These are phyloP conservation scores for Combretum micranthum DNA, from an alignment of 345 rosid genomes.

Conservation along the genomic window DNA sequence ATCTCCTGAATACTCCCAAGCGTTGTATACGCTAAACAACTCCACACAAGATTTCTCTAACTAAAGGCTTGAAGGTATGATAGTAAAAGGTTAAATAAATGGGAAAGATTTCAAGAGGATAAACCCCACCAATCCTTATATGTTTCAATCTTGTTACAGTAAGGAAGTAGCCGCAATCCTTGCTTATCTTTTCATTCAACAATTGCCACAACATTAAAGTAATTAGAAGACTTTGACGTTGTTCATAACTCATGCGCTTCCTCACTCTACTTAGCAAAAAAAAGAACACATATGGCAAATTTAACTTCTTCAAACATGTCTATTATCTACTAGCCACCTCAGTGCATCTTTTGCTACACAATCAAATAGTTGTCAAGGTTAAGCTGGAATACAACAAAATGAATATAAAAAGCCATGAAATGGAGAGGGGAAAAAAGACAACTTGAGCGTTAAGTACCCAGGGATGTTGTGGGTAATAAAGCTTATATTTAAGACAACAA, in stretches of 20 bases:
- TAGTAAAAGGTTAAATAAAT: conserved; percentile 13
- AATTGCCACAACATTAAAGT: conserved; percentile 15
- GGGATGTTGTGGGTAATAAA: too few relatives aligned
- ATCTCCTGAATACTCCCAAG: conserved; percentile 14
- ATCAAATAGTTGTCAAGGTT: too few relatives aligned
- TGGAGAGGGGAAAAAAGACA: too few relatives aligned
- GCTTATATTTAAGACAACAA: too few relatives aligned
- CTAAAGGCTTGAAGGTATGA: conserved; percentile 18
- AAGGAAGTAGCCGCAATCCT: conserved; percentile 25
- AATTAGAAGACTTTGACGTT: conserved; percentile 8
- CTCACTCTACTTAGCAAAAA: conserved; percentile 8
- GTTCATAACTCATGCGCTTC: not conserved
- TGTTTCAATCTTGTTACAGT: conserved; percentile 26
- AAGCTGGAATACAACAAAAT: too few relatives aligned
- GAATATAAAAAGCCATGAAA: too few relatives aligned
- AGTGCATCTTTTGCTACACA: too few relatives aligned
- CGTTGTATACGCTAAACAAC: conserved; percentile 6
- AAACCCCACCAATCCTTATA: conserved; percentile 4
- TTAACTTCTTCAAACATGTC: conserved; percentile 25
- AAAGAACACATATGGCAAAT: conserved; percentile 14
- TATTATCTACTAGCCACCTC: too few relatives aligned
- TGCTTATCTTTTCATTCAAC: conserved; percentile 15
- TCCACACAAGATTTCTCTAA: conserved; percentile 26
- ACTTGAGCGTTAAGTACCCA: too few relatives aligned
- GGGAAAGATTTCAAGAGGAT: not conserved